Conservation (phyloP, 306 rosid species). For the Prunus persica region DNA sequence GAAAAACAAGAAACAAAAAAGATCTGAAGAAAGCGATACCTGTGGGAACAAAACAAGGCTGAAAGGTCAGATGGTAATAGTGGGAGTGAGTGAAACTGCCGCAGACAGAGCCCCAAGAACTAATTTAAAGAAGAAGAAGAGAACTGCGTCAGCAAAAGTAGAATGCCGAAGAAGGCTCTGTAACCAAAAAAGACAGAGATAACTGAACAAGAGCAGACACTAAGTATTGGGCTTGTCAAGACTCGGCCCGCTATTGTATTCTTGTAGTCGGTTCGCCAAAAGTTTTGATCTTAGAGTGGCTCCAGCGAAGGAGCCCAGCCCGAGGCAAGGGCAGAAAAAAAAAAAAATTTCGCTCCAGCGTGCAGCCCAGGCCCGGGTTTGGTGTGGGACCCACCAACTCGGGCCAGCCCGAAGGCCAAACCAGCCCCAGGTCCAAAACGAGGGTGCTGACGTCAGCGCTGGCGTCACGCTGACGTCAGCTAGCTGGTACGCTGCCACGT, state of each 20-base stretch:
- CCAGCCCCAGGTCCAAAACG: no score
- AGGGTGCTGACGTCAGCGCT: no score
- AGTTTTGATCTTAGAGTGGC: neutral
- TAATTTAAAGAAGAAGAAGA: neutral
- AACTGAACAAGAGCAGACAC: no score
- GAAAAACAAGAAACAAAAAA: neutral
- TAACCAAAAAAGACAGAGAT: no score
- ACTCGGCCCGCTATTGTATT: neutral
- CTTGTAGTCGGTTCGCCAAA: neutral
- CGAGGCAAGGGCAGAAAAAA: no score
- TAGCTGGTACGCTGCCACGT: no score
- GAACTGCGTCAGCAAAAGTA: neutral
- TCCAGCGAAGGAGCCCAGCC: no score
- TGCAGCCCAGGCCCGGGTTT: no score
- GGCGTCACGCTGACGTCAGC: no score
- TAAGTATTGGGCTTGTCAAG: neutral
- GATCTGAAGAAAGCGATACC: neutral
- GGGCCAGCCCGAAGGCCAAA: no score
- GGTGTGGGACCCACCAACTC: no score
- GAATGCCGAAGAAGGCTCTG: neutral
- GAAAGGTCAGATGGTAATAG: neutral
- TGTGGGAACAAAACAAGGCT: neutral
- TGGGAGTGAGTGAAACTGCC: neutral
- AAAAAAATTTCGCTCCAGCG: no score
- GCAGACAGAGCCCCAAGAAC: neutral